Conservation (phyloP, 441 rosid genomes). For the Theobroma grandiflorum region DNA sequence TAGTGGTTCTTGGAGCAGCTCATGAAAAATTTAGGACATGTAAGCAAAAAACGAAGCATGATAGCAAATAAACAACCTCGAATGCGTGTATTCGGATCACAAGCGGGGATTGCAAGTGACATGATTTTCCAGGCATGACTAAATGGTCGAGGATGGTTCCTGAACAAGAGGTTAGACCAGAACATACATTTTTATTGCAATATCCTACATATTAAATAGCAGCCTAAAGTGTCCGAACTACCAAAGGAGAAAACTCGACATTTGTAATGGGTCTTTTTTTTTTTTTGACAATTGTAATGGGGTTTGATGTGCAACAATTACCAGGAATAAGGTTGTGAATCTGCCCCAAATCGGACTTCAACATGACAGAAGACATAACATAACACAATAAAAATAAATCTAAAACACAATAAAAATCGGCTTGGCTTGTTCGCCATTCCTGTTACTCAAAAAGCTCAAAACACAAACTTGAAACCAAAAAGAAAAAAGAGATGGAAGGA, state of each 20-base stretch:
- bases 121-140: not conserved
- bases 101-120: not conserved
- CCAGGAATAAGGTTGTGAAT: conserved; percentile 84
- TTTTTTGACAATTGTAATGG: conserved; percentile 5
- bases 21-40: not conserved
- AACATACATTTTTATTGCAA: too few species aligned
- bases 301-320: conserved; percentile 46
- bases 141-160: not conserved
- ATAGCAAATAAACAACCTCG: not conserved
- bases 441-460: conserved; percentile 13
- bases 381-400: conserved; percentile 19
- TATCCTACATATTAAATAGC: too few species aligned
- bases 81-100: not conserved
- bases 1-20: not conserved
- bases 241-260: too few species aligned
- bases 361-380: conserved; percentile 31
- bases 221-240: too few species aligned
- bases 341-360: conserved; percentile 87
- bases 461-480: not conserved
- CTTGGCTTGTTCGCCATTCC: conserved; percentile 95
- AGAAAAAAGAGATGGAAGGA: not conserved
- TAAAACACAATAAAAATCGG: conserved; percentile 45
- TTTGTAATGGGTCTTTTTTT: too few species aligned
- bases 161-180: not conserved
- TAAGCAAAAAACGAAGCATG: not conserved